phyloP scores from a whole-genome alignment of 1,139 yeast genomes.

The Wickerhamomyces sp. region DNA sequence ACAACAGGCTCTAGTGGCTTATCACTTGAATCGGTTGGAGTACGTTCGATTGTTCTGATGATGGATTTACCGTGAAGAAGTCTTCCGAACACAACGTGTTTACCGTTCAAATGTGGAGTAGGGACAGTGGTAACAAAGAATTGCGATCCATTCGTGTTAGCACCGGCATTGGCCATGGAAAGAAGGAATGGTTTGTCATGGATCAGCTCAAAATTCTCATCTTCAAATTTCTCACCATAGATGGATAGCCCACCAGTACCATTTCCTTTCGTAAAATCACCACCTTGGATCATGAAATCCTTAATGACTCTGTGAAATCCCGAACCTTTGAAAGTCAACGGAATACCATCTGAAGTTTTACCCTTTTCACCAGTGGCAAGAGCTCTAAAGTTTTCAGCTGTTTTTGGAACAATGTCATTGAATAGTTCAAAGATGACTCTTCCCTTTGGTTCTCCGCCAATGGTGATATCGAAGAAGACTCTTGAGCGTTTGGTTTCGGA shows the following conservation, averaged over 20 bases:
- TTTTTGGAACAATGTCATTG: conserved; percentile 81
- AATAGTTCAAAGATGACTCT: conserved; percentile 72
- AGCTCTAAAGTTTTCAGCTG: conserved; percentile 89
- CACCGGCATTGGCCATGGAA: conserved; percentile 97
- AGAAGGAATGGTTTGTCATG: conserved; percentile 85
- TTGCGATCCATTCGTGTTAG: conserved; percentile 93
- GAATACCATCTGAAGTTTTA: conserved; percentile 52
- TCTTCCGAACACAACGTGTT: conserved; percentile 95
- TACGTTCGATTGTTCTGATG: conserved; percentile 71
- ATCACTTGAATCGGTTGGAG: conserved; percentile 58
- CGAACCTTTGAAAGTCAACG: conserved; percentile 71
- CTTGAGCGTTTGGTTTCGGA: conserved; percentile 33
- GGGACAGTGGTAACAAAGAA: conserved; percentile 86
- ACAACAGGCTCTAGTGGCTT: conserved; percentile 61
- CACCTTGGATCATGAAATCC: conserved; percentile 93
- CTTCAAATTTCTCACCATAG: conserved; percentile 93
- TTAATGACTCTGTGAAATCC: conserved; percentile 90
- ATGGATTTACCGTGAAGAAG: conserved; percentile 78
- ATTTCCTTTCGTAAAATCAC: conserved; percentile 85
- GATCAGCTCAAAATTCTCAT: conserved; percentile 72
- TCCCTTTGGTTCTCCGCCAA: conserved; percentile 62
- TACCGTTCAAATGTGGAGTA: conserved; percentile 83
- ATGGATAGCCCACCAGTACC: conserved; percentile 96
- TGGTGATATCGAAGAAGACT: conserved; percentile 72
- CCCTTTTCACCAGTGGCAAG: conserved; percentile 92